Evolutionary conservation across 2,329 filamentous ascomycete species (phyloP).

Genomic region (Aaosphaeria arxii): DNA sequence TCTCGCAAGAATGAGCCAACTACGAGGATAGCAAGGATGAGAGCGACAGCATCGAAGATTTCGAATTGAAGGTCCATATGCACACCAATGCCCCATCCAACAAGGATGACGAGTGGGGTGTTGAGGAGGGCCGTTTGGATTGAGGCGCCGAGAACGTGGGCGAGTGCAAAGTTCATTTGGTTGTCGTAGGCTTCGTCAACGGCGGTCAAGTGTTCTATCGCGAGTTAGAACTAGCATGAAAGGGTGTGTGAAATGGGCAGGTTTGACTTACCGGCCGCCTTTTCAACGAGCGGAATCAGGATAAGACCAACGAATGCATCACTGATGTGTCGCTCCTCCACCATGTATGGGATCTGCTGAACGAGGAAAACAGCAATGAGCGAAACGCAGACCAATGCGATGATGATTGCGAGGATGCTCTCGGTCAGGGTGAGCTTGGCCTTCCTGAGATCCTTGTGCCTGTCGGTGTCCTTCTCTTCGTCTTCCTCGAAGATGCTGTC

Average conservation of each 20-base stretch:
- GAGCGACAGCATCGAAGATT: slow-evolving; percentile 76
- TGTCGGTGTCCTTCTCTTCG: slow-evolving; percentile 65
- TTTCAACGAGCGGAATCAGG: slow-evolving; percentile 77
- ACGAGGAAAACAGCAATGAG: slow-evolving; percentile 74
- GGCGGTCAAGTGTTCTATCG: slow-evolving; percentile 71
- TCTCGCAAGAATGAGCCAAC: slow-evolving; percentile 86
- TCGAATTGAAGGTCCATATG: slow-evolving; percentile 81
- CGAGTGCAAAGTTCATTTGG: slow-evolving; percentile 80
- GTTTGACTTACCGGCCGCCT: slow-evolving; percentile 56
- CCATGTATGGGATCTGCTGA: slow-evolving; percentile 64
- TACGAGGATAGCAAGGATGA: slow-evolving; percentile 80
- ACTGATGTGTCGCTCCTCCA: slow-evolving; percentile 47
- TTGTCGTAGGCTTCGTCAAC: slow-evolving; percentile 82
- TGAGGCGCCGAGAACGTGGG: slow-evolving; percentile 81
- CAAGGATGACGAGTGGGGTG: slow-evolving; percentile 76
- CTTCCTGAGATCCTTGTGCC: slow-evolving; percentile 57
- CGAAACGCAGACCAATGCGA: slow-evolving; percentile 68
- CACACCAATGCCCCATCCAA: slow-evolving; percentile 73
- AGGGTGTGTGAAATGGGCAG: slow-evolving; percentile 2
- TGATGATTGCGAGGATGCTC: slow-evolving; percentile 61
- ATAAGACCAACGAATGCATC: slow-evolving; percentile 66
- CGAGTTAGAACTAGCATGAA: not conserved
- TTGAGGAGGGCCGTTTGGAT: slow-evolving; percentile 90
- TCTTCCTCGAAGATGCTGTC: slow-evolving; percentile 70
- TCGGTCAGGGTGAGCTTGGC: slow-evolving; percentile 74